Base-by-base conservation (phyloP, 768 basidiomycete species). In the Suillus clintonianus region DNA sequence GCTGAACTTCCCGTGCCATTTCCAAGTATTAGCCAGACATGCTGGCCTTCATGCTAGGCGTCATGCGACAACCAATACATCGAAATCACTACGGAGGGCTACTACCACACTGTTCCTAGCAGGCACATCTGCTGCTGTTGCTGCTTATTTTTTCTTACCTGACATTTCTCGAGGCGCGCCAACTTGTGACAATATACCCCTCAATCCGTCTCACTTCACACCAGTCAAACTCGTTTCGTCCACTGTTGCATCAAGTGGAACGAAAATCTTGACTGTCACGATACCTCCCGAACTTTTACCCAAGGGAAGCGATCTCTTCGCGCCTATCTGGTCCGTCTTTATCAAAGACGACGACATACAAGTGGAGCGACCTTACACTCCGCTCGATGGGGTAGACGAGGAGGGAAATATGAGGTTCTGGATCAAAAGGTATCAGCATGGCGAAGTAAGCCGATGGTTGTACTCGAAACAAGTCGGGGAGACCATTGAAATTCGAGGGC, bases 341-440 rank as follows among this genome's bases (percentile, higher is more conserved):
- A 80, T 94, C 72, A 95, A 94, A 72, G 91, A 95, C 71, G 89
- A 89, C 66, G 93, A 94, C 68, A 93, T 95, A 24, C 93, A 94
- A 75, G 90, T 94, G 37, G 93, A 95, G 70, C 77, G 93, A 60
- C 88, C 91, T 14, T 95, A 94, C 71, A 95, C 94, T 5, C 93
- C 93, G 5, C 77, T 95, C 55, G 81, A 87, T 65, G 89, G 92
- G 24, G 78, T 93, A 27, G 88, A 90, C 59, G 77, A 82, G 60
- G 71, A 86, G 13, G 91, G 92, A 0, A 78, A 80, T 53, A 88
- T 95, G 80, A 78, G 78, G 42, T 85, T 95, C 59, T 95, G 93
- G 93, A 81, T 95, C 10, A 95, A 94, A 77, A 86, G 81, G 63
- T 94, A 94, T 63, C 82, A 85, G 0, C 83, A 81, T 55, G 93